Conservation (phyloP, 768 basidiomycete genomes). For the Kwoniella sp. region DNA sequence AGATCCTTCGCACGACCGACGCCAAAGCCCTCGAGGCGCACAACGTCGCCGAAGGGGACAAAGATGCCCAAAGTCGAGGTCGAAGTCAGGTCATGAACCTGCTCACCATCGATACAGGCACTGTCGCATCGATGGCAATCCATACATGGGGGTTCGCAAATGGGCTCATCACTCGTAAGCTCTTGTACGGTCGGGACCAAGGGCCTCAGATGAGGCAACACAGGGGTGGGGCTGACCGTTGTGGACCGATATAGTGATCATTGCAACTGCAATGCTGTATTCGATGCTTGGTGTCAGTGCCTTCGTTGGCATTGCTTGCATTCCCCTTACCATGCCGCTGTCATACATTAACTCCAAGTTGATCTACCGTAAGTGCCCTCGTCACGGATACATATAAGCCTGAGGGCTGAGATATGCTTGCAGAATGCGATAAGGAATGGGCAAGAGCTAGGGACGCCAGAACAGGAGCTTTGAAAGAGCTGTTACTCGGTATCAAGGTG, state of each 20-base stretch:
- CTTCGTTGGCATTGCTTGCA: constrained; percentile 44
- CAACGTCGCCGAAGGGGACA: constrained; percentile 25
- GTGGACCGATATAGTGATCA: constrained; percentile 25
- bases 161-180: constrained; percentile 31
- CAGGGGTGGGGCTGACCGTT: not conserved
- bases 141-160: constrained; percentile 39
- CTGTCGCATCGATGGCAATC: constrained; percentile 36
- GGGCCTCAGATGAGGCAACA: too few relatives aligned
- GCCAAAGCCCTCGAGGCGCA: constrained; percentile 46
- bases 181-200: not conserved
- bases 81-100: constrained; percentile 46
- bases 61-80: constrained; percentile 24
- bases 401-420: constrained; percentile 3
- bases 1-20: constrained; percentile 46
- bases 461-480: constrained; percentile 46
- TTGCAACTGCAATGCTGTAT: constrained; percentile 40
- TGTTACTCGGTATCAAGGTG: constrained; percentile 47
- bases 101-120: constrained; percentile 44
- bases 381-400: not conserved
- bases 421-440: constrained; percentile 47
- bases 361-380: constrained; percentile 34
- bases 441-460: constrained; percentile 41
- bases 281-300: constrained; percentile 47
- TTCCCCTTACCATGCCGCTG: constrained; percentile 39
- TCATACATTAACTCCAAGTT: constrained; percentile 27